Base-by-base conservation (phyloP, 306 rosid genomes). In the Cicer arietinum region DNA sequence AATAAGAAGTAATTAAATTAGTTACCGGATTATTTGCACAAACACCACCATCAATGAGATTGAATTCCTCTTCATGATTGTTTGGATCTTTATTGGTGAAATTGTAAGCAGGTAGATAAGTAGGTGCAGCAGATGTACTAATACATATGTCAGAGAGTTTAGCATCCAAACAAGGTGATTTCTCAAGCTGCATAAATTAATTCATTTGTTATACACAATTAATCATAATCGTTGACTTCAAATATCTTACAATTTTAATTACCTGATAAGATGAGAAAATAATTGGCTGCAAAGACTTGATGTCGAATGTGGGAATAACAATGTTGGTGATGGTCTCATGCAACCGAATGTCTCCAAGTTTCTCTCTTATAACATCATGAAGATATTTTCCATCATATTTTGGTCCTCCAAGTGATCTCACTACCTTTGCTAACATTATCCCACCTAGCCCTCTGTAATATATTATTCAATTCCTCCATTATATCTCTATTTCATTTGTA, bases 341-440 rank as follows among this genome's bases (percentile, higher is more conserved):
- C 83, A 90, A 78, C 1, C 81, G 82, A 58, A 67, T 86, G 1
- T 87, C 78, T 4, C 96, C 92, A 7, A 92, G 83, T 66, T 86
- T 92, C 76, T 88, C 76, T 75, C 39, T 77, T 0, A 90, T 78
- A 1, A 90, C 77, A 1, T 6, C 47, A 39, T 86, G 96, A 1
- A 93, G 89, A 73, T 93, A 89, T 42, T 82, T 80, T 6, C 96
- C 98, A 17, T 88, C 81, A 48, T 93, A 93, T 73, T 88, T 93
- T 7, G 96, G 96, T 53, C 98, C 98, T 45, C 87, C 88, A 1
- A 84, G 1, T 30, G 85, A 62, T 57, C 78, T 77, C 8, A 81
- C 1, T 3, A 81, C 9, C 48, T 64, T 77, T 37, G 78, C 85
- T 8, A 81, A 3, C 7, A 58, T 0, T 0, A 72, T 12, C 1